Conservation (phyloP, 2,329 filamentous ascomycete species). For the Fusarium torulosum region DNA sequence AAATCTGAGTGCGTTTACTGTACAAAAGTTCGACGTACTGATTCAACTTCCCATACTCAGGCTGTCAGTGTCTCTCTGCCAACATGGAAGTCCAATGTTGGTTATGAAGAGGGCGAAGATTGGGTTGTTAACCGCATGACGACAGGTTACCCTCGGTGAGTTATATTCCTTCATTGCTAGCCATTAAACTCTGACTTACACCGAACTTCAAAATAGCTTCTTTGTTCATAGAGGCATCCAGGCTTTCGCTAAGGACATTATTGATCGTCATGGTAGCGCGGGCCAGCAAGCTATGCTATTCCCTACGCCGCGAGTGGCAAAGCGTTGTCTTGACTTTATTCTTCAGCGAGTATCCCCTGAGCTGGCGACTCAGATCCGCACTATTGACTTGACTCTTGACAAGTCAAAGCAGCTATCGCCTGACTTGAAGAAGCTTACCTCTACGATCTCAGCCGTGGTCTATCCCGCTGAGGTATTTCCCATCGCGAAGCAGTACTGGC, state of each 20-base stretch:
- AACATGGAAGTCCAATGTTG: constrained; percentile 91
- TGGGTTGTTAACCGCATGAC: constrained; percentile 89
- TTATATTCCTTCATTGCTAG: constrained; percentile 7
- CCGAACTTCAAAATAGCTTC: constrained; percentile 73
- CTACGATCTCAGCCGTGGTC: constrained; percentile 77
- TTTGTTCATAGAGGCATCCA: constrained; percentile 89
- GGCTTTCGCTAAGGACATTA: constrained; percentile 76
- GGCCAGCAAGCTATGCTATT: constrained; percentile 84
- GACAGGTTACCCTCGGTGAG: constrained; percentile 88
- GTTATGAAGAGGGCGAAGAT: constrained; percentile 90
- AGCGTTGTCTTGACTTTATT: constrained; percentile 81
- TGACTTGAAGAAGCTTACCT: constrained; percentile 66
- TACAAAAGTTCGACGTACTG: not conserved
- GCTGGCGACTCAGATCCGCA: constrained; percentile 61
- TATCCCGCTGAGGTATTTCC: constrained; percentile 75
- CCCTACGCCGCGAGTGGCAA: constrained; percentile 77
- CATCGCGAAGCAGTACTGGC: constrained; percentile 95
- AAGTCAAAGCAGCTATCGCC: constrained; percentile 63
- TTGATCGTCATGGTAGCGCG: constrained; percentile 70
- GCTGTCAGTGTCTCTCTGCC: constrained; percentile 96
- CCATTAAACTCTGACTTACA: constrained; percentile 24
- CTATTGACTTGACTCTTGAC: constrained; percentile 74
- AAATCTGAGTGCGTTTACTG: constrained; percentile 2
- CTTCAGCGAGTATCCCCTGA: constrained; percentile 67
- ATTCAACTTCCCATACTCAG: constrained; percentile 58